Evolutionary conservation across 2,329 filamentous ascomycete species (phyloP), one percentile per base, ranked within the genome.

Genomic region (Trichoderma pleuroti): DNA sequence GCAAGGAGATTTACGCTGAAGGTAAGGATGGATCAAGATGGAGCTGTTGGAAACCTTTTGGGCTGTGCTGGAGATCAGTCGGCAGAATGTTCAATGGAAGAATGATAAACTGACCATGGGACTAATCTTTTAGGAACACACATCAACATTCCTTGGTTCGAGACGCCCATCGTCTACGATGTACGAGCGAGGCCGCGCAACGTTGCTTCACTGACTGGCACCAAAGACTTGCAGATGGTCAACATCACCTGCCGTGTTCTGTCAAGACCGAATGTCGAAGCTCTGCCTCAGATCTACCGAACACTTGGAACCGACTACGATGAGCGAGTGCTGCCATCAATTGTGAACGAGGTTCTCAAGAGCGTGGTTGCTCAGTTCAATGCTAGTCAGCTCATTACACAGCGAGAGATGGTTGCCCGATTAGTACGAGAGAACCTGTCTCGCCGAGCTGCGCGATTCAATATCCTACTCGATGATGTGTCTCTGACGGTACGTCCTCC

Each of bases 211-310:
- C 89, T 99, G 75, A 99, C 96, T 72, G 96, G 96, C 76, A 99
- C 96, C 79, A 99, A 99, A 87, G 96, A 99, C 84, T 85, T 99
- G 83, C 96, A 99, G 86, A 99, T 99, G 96, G 96, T 98, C 80
- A 99, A 99, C 88, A 98, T 99, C 81, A 99, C 95, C 79, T 99
- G 96, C 84, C 95, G 96, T 93, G 96, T 99, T 71, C 92, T 99
- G 67, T 98, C 95, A 71, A 88, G 94, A 77, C 96, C 96, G 70
- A 90, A 94, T 71, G 86, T 99, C 78, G 90, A 93, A 75, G 92
- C 94, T 36, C 89, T 99, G 54, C 96, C 96, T 21, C 93, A 97
- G 84, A 99, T 99, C 79, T 99, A 98, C 87, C 89, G 96, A 75
- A 99, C 96, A 1, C 88, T 99, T 42, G 96, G 96, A 68, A 91